Base-by-base conservation (phyloP, 108 stramenopile genomes). In the Mayamaea pseudoterrestris region DNA sequence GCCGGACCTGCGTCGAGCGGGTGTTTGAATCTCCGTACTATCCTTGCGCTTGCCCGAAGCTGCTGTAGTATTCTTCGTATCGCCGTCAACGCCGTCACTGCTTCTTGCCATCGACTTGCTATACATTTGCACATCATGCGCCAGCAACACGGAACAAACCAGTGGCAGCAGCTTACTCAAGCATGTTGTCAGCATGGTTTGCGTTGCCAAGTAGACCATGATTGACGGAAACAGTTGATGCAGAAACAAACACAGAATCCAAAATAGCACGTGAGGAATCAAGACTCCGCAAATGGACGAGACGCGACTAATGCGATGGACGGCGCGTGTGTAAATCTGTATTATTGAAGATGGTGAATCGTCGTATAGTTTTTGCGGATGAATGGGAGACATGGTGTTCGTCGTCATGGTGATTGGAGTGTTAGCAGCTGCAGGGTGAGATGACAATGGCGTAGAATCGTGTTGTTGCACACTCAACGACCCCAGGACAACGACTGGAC, bases 231-330 rank as follows among this genome's bases (percentile, higher is more conserved):
- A 21, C 11, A 75, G 5, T 29, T 63, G 18, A 39, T 68, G 68
- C n/a, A 67, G 29, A 3, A 28, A 50, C 12, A 51, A 51, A 27
- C 50, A 47, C 18, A 46, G 21, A 2, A 59, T 55, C n/a, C 64
- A 23, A 53, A 78, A 90, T 23, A 78, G 12, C 18, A 66, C 7
- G 53, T 90, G 88, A 5, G 88, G 83, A 22, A 79, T 25, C n/a
- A 70, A 24, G 60, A 76, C 54, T n/a, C n/a, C n/a, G n/a, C n/a
- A n/a, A n/a, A n/a, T n/a, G n/a, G n/a, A n/a, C n/a, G n/a, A n/a
- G n/a, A n/a, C n/a, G n/a, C n/a, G n/a, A n/a, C n/a, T n/a, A n/a
- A n/a, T n/a, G n/a, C n/a, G n/a, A n/a, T n/a, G n/a, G n/a, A n/a
- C n/a, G n/a, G n/a, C n/a, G n/a, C n/a, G n/a, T n/a, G n/a, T n/a